Percentiles rank a stretch among this genome's conserved stretches.
These are phyloP conservation scores for Aspergillus incahuasiensis DNA, from an alignment of 495 filamentous ascomycete species.

Conservation along the genomic window DNA sequence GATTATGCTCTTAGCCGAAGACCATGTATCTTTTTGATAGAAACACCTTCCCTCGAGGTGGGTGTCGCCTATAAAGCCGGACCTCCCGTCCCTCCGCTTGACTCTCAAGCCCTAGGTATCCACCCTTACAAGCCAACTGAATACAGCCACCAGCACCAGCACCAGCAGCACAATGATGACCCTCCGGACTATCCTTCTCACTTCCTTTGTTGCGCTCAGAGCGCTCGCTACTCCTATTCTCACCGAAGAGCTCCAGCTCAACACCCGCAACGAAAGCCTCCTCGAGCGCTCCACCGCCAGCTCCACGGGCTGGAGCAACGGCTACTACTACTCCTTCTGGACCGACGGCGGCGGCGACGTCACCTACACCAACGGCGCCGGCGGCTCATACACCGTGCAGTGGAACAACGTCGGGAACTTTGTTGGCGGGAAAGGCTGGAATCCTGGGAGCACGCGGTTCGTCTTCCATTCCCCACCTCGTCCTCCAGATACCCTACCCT, in stretches of 20 bases:
- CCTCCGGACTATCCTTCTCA: background rate
- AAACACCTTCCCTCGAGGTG: background rate
- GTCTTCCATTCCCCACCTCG: background rate
- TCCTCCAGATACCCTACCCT: background rate
- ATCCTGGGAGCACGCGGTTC: conserved; percentile 43
- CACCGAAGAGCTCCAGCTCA: background rate
- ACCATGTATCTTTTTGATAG: background rate
- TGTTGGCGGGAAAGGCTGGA: conserved; percentile 61
- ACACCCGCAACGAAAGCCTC: background rate
- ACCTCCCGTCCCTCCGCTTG: no score
- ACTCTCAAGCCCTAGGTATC: background rate
- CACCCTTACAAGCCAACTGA: background rate
- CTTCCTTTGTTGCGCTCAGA: no score
- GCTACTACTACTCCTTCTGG: conserved; percentile 62
- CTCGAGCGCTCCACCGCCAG: conserved; percentile 31
- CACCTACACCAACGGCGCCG: conserved; percentile 54
- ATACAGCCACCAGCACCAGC: no score
- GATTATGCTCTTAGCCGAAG: background rate
- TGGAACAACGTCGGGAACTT: conserved; percentile 57
- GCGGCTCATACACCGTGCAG: conserved; percentile 49
- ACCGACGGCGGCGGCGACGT: conserved; percentile 51
- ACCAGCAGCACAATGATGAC: background rate
- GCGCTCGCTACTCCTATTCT: background rate
- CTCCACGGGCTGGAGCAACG: conserved; percentile 51
- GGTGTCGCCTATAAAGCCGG: background rate